Evolutionary conservation across 2,329 filamentous ascomycete genomes (phyloP), one percentile per base, ranked within the genome.

Genomic region (Didymella glomerata): DNA sequence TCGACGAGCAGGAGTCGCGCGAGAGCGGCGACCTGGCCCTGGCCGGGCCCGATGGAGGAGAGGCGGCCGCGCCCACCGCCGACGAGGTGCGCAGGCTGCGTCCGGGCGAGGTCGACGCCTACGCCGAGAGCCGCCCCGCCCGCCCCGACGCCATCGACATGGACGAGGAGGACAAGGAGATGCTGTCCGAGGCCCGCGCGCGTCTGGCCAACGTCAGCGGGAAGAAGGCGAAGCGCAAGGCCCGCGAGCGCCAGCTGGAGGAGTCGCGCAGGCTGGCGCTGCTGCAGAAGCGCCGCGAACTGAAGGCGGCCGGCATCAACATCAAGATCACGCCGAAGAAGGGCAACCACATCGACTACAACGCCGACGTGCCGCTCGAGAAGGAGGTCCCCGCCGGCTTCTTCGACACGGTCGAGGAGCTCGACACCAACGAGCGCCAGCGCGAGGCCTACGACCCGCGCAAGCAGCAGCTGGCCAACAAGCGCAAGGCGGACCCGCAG

Each of bases 101-200:
- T 68, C 94, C 95, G 6, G 95, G 95, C 67, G 95, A 99, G 80
- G 86, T 97, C 61, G 95, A 99, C 70, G 93, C 94, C n/a, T 94
- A 98, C 72, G 93, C 95, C 10, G 95, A 99, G 79, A 95, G 91
- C 68, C 97, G 97, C 77, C 95, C 95, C 54, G 95, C 95, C 34
- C 86, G 93, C 60, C 95, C 95, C 38, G 95, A 99, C 77, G 97
- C 95, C 6, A 95, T 99, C 75, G 95, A 99, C 78, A 88, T 99
- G 71, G 95, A 99, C 75, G 95, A 99, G 77, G 95, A 99, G 75
- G 95, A 99, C 79, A 98, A 99, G 82, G 95, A 99, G 79, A 99
- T 99, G 95, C 80, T 99, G 72, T 97, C 93, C 76, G 95, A 99
- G 81, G 95, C 95, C 68, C 91, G 95, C 75, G 95, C 95, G 55